A percentile compares a stretch with the other conserved stretches of the same genome.
These are phyloP conservation scores for Dendrobium chrysotoxum DNA, from an alignment of 106 monocot genomes.

Conservation along the genomic window DNA sequence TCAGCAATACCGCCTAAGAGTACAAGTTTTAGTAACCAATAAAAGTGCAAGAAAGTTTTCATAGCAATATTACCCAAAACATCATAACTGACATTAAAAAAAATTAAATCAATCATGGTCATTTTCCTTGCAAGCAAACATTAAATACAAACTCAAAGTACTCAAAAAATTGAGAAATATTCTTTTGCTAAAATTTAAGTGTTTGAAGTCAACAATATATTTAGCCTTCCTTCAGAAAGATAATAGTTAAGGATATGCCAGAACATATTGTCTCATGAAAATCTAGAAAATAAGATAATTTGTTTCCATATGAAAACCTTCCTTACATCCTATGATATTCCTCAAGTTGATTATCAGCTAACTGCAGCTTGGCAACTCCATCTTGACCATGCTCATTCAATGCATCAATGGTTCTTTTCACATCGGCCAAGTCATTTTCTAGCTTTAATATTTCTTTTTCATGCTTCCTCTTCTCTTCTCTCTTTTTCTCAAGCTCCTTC, in stretches of 20 bases:
- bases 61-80: background rate
- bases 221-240: background rate
- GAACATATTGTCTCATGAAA: background rate
- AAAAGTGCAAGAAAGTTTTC: background rate
- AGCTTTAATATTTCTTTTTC: slow-evolving; percentile 56
- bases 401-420: slow-evolving; percentile 35
- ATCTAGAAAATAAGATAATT: background rate
- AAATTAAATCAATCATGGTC: background rate
- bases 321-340: slow-evolving; percentile 93
- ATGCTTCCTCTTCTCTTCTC: slow-evolving; percentile 74
- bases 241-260: background rate
- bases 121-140: background rate
- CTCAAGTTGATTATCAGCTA: slow-evolving; percentile 68
- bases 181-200: background rate
- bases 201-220: background rate
- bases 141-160: background rate
- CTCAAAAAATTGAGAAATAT: background rate
- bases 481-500: slow-evolving; percentile 90
- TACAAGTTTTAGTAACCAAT: no score
- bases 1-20: background rate
- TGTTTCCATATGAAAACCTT: background rate
- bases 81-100: background rate
- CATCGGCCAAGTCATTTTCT: slow-evolving; percentile 58
- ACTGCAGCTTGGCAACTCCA: slow-evolving; percentile 72
- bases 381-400: slow-evolving; percentile 62